Percentiles rank a stretch among this genome's conserved stretches.
Conservation (phyloP, 140 eudicot species). For the Eryngium alpinum region DNA sequence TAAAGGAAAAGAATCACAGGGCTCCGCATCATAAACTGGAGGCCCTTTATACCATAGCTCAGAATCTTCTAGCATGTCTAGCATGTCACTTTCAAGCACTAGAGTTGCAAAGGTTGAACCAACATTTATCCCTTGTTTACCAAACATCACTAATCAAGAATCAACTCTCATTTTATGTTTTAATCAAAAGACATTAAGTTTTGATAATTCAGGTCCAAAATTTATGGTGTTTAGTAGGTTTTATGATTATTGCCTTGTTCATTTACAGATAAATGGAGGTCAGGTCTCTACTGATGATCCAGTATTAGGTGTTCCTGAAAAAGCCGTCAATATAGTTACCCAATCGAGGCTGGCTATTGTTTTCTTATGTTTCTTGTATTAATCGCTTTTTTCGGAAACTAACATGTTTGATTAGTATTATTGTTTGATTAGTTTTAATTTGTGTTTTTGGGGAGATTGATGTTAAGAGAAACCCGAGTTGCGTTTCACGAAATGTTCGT, state of each 20-base stretch:
- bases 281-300: constrained; percentile 24
- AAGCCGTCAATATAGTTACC: constrained; percentile 27
- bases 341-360: constrained; percentile 34
- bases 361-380: constrained; percentile 6
- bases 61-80: no score
- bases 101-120: no score
- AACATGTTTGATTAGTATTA: not conserved
- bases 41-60: no score
- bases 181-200: no score
- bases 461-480: not conserved
- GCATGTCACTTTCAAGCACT: no score
- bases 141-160: no score
- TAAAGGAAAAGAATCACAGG: no score
- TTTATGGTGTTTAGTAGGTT: not conserved
- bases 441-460: not conserved
- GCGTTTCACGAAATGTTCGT: not conserved
- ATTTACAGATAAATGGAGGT: constrained; percentile 37
- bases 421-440: not conserved
- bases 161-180: no score
- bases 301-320: constrained; percentile 32
- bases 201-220: not conserved
- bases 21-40: no score
- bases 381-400: not conserved
- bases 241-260: not conserved
- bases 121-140: no score